phyloP scores from a whole-genome alignment of 148 eudicot species.

The Fagopyrum homotropicum region DNA sequence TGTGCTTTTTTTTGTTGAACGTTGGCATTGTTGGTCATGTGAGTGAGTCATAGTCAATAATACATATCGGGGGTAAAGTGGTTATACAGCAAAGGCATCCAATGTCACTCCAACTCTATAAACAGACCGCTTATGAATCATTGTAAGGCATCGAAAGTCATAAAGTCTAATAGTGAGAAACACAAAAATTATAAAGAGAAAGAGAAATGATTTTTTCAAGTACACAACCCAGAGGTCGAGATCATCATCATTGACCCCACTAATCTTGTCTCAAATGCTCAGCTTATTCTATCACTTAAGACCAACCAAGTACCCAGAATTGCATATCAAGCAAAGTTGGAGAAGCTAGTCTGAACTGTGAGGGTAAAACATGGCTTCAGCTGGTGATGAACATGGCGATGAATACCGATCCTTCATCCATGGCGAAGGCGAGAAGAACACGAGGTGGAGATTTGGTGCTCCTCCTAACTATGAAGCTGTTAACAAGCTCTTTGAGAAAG shows the following conservation, averaged over 20 bases:
- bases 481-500: slow-evolving; percentile 74
- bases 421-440: slow-evolving; percentile 57
- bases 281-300: neutral
- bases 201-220: too few species aligned
- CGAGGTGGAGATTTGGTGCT: slow-evolving; percentile 47
- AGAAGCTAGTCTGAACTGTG: neutral
- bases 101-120: too few species aligned
- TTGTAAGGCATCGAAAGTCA: too few species aligned
- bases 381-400: slow-evolving; percentile 16
- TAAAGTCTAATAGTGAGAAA: too few species aligned
- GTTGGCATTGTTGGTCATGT: too few species aligned
- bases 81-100: too few species aligned
- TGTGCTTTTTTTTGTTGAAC: too few species aligned
- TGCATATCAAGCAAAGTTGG: neutral
- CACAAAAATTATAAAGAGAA: too few species aligned
- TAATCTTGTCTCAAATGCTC: neutral
- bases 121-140: too few species aligned
- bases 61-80: too few species aligned
- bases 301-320: neutral
- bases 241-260: neutral
- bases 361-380: neutral
- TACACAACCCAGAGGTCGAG: too few species aligned
- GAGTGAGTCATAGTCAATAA: too few species aligned
- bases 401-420: slow-evolving; percentile 56
- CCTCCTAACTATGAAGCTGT: slow-evolving; percentile 68